Evolutionary conservation across 441 rosid genomes (phyloP), one percentile per base, ranked within the genome.

Genomic region (Aleurites moluccanus): DNA sequence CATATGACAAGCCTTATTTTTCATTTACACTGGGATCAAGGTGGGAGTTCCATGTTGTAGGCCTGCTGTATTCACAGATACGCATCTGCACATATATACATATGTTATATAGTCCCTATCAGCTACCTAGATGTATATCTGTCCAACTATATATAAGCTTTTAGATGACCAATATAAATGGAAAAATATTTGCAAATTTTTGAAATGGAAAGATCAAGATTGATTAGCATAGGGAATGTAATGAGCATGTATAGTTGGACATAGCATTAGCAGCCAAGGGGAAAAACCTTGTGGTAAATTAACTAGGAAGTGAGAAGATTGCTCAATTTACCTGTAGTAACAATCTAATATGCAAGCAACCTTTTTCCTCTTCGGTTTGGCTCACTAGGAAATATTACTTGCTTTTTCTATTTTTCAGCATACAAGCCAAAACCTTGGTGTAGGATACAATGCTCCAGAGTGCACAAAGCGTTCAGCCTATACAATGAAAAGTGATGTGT

Each of bases 391-490:
- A 55, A 55, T n/a, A 42, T 47, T 50, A 15, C 3, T n/a, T n/a
- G n/a, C n/a, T 53, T 28, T n/a, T 27, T 35, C 63, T 64, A 44
- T 59, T 67, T 45, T 81, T 40, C 80, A 96, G 98, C 85, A 83
- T 66, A 92, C 93, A 69, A 92, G 97, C 84, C 96, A 89, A 80
- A 93, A 92, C 79, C 94, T 88, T 7, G 99, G 98, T 53, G 85
- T 72, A n/a, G 99, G 98, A 81, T 96, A 96, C 75, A 93, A 86
- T 77, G 97, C 97, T 16, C 99, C 99, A 21, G 98, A 96, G 80
- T 92, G 97, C 83, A 80, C 84, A 56, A 88, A 67, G 59, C 92
- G 97, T 27, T 83, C 88, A 13, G 90, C 91, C n/a, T 96, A 93
- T 79, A 89, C 99, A 10, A 40, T 85, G 73, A 96, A 92, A 90